Evolutionary conservation across 2,329 filamentous ascomycete species (phyloP).

Genomic region (Monosporascus ibericus): DNA sequence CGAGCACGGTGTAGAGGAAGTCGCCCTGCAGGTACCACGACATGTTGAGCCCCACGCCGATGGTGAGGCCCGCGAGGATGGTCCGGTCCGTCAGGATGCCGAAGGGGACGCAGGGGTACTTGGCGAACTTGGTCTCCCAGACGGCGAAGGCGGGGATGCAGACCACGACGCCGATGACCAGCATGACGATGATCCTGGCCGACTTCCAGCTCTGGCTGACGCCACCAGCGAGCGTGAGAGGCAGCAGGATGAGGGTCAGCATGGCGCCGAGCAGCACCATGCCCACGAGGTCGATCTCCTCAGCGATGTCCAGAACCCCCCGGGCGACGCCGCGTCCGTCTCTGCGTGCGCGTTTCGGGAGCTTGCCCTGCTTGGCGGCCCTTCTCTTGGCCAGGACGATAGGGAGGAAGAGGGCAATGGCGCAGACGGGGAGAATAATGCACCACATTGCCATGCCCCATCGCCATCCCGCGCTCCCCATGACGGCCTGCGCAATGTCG

Average conservation of each 20-base stretch:
- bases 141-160: conserved; percentile 46
- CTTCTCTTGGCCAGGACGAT: conserved; percentile 45
- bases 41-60: conserved; percentile 50
- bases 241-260: conserved; percentile 39
- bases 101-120: conserved; percentile 55
- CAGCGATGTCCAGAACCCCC: conserved; percentile 34
- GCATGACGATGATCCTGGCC: conserved; percentile 35
- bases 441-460: conserved; percentile 62
- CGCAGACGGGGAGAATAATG: conserved; percentile 52
- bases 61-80: conserved; percentile 58
- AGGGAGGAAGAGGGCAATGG: conserved; percentile 47
- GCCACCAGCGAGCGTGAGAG: conserved; percentile 40
- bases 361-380: conserved; percentile 43
- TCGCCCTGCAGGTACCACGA: conserved; percentile 59
- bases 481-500: conserved; percentile 45
- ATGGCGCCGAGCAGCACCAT: conserved; percentile 40
- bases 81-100: conserved; percentile 54
- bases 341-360: conserved; percentile 30
- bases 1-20: conserved; percentile 57
- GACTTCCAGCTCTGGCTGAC: conserved; percentile 30
- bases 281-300: conserved; percentile 39
- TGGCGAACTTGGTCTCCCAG: conserved; percentile 37
- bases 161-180: conserved; percentile 37
- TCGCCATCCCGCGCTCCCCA: conserved; percentile 46
- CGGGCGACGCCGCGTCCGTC: conserved; percentile 24